Evolutionary conservation across 2,329 filamentous ascomycete species (phyloP).

Genomic region (Pyricularia pennisetigena): DNA sequence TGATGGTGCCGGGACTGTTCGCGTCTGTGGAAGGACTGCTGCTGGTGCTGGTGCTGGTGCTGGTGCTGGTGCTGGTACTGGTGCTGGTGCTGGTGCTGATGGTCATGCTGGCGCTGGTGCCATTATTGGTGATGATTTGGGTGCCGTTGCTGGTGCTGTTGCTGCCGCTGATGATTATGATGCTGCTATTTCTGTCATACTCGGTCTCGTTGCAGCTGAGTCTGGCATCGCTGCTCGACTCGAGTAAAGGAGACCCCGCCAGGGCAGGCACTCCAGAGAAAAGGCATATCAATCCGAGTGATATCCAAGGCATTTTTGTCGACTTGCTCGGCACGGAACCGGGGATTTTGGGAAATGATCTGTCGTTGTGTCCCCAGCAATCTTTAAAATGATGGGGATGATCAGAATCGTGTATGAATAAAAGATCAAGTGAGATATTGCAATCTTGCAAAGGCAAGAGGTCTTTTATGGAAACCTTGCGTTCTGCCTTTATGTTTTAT

Average conservation of each 20-base stretch:
- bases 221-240: neutral
- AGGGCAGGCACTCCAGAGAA: neutral
- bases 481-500: neutral
- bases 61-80: too few relatives aligned
- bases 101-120: too few relatives aligned
- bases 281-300: neutral
- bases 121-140: too few relatives aligned
- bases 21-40: too few relatives aligned
- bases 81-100: too few relatives aligned
- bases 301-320: neutral
- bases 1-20: neutral
- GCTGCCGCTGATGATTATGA: neutral
- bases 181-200: neutral
- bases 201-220: too few relatives aligned
- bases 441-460: neutral
- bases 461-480: neutral
- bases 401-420: neutral
- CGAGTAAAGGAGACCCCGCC: neutral
- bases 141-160: neutral
- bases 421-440: neutral
- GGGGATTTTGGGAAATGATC: too few relatives aligned
- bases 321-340: neutral
- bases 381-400: neutral
- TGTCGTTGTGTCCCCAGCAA: neutral
- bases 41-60: too few relatives aligned